Evolutionary conservation across 257 asterid species (phyloP).

Genomic region (Buddleja alternifolia): DNA sequence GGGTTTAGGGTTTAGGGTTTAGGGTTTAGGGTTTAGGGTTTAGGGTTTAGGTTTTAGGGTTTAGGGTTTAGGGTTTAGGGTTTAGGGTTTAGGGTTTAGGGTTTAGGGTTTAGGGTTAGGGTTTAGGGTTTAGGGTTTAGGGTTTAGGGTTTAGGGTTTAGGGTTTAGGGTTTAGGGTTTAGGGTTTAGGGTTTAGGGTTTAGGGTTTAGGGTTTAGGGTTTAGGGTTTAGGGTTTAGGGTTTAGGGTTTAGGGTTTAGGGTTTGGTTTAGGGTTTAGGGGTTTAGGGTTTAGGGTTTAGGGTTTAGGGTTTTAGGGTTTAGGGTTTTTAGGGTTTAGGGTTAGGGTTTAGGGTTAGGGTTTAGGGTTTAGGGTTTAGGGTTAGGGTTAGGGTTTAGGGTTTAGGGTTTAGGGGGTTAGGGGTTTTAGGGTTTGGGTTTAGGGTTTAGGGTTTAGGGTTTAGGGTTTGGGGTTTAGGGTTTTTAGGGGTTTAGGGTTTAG

Average conservation of each 20-base stretch:
- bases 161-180: conserved; percentile 38
- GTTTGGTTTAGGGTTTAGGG: too few relatives aligned
- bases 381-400: too few relatives aligned
- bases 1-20: conserved; percentile 25
- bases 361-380: too few relatives aligned
- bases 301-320: too few relatives aligned
- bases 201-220: conserved; percentile 31
- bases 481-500: too few relatives aligned
- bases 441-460: too few relatives aligned
- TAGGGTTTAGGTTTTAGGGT: conserved; percentile 26
- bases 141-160: conserved; percentile 39
- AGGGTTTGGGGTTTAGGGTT: too few relatives aligned
- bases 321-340: too few relatives aligned
- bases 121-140: conserved; percentile 39
- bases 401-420: too few relatives aligned
- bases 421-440: too few relatives aligned
- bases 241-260: conserved; percentile 23
- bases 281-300: too few relatives aligned
- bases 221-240: conserved; percentile 28
- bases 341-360: too few relatives aligned
- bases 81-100: conserved; percentile 27
- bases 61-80: conserved; percentile 26
- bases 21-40: conserved; percentile 31
- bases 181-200: conserved; percentile 30
- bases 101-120: conserved; percentile 30